Evolutionary conservation across 2,329 filamentous ascomycete genomes (phyloP).

Genomic region (Botryotinia globosa): DNA sequence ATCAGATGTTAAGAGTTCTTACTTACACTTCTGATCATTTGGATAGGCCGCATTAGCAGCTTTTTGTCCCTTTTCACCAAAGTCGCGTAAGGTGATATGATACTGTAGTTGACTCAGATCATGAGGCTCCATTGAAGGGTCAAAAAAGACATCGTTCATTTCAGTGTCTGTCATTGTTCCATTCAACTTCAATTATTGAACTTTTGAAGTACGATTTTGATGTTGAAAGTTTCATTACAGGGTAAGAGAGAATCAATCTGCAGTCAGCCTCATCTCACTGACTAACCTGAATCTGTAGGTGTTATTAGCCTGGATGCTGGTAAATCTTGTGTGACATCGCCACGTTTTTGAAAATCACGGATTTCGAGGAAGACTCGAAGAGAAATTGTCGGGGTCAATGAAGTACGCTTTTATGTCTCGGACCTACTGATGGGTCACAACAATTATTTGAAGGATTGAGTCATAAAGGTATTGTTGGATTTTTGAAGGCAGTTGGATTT

Average conservation of each 20-base stretch:
- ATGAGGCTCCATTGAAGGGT: background rate
- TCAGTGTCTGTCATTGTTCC: background rate
- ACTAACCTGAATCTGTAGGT: background rate
- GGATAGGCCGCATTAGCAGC: conserved; percentile 61
- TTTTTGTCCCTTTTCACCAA: conserved; percentile 51
- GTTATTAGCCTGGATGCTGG: background rate
- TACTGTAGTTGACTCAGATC: conserved; percentile 23
- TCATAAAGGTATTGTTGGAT: background rate
- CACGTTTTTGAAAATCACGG: background rate
- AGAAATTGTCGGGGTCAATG: background rate
- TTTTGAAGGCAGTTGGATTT: background rate
- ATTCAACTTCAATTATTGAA: background rate
- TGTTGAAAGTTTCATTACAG: background rate
- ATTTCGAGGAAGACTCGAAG: background rate
- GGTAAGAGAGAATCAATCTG: background rate
- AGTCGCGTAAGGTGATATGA: conserved; percentile 24
- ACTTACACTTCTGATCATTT: conserved; percentile 51
- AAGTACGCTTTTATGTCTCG: background rate
- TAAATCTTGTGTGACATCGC: background rate
- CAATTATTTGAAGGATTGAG: background rate
- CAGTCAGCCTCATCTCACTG: background rate
- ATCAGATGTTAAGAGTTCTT: background rate
- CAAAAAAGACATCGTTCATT: background rate
- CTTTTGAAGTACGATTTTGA: background rate
- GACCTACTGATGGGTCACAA: background rate